Conservation (phyloP, 495 filamentous ascomycete genomes). For the Xylaria scruposa region DNA sequence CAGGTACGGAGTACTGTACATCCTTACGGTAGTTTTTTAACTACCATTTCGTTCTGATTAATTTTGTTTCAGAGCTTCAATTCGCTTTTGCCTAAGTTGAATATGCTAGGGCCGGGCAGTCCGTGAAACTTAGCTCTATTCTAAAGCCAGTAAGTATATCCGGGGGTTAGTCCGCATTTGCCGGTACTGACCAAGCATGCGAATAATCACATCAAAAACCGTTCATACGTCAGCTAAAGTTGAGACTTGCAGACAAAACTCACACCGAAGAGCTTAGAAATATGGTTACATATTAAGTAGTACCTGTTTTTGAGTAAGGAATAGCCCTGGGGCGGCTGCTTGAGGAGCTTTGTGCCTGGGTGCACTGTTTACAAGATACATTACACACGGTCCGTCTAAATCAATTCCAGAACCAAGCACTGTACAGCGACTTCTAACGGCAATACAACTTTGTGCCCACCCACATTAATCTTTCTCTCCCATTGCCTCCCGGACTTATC, state of each 20-base stretch:
- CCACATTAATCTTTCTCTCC: conserved; percentile 4
- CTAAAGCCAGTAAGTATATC: neutral
- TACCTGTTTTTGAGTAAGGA: neutral
- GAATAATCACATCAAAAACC: neutral
- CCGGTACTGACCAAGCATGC: neutral
- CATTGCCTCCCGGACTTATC: conserved; percentile 34
- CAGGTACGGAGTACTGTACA: neutral
- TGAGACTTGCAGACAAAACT: neutral
- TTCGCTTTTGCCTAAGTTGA: neutral
- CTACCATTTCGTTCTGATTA: neutral
- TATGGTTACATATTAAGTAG: neutral
- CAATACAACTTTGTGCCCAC: neutral
- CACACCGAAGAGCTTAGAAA: neutral
- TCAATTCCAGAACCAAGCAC: neutral
- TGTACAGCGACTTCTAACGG: neutral
- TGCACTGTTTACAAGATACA: neutral
- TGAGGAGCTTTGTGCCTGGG: neutral
- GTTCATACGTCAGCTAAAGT: neutral
- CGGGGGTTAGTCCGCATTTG: neutral
- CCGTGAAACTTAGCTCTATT: neutral
- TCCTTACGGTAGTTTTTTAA: neutral
- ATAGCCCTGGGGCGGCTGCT: neutral
- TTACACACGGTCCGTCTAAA: neutral
- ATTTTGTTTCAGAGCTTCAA: neutral
- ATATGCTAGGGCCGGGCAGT: neutral